phyloP scores from a whole-genome alignment of 2,329 filamentous ascomycete genomes.

The Pezicula neosporulosa region DNA sequence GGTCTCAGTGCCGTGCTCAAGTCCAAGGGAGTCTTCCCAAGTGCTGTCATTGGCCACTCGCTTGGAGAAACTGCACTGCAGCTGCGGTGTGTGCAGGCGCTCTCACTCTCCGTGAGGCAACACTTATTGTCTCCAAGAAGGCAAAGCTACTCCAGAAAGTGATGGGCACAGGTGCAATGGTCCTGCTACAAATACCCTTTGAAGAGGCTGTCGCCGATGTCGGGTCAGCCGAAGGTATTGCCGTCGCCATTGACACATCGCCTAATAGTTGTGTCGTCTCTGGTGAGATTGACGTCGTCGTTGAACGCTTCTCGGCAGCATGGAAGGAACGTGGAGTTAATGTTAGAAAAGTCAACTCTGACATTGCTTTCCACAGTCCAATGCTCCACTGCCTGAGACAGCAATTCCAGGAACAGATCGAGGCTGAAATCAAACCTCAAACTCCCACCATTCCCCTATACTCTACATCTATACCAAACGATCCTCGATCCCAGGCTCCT shows the following conservation, averaged over 20 bases:
- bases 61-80: slow-evolving; percentile 39
- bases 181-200: slow-evolving; percentile 29
- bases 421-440: slow-evolving; percentile 18
- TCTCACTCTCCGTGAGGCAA: slow-evolving; percentile 31
- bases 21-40: slow-evolving; percentile 26
- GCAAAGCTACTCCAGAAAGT: slow-evolving; percentile 21
- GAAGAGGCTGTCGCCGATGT: slow-evolving; percentile 23
- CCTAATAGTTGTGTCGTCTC: slow-evolving; percentile 31
- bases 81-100: slow-evolving; percentile 33
- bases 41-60: slow-evolving; percentile 38
- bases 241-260: slow-evolving; percentile 32
- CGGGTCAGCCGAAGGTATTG: slow-evolving; percentile 19
- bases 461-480: slow-evolving; percentile 29
- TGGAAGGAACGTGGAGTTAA: slow-evolving; percentile 17
- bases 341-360: slow-evolving; percentile 32
- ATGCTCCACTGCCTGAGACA: slow-evolving; percentile 28
- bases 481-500: slow-evolving; percentile 16
- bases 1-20: slow-evolving; percentile 28
- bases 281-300: slow-evolving; percentile 6
- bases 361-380: slow-evolving; percentile 39
- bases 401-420: slow-evolving; percentile 25
- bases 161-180: slow-evolving; percentile 22
- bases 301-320: no score
- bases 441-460: slow-evolving; percentile 28
- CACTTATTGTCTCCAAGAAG: slow-evolving; percentile 30